Percentiles rank a stretch among this genome's conserved stretches.
Evolutionary conservation across 805 yeast genomes (phyloP).

Genomic region (Metschnikowia lachancei): DNA sequence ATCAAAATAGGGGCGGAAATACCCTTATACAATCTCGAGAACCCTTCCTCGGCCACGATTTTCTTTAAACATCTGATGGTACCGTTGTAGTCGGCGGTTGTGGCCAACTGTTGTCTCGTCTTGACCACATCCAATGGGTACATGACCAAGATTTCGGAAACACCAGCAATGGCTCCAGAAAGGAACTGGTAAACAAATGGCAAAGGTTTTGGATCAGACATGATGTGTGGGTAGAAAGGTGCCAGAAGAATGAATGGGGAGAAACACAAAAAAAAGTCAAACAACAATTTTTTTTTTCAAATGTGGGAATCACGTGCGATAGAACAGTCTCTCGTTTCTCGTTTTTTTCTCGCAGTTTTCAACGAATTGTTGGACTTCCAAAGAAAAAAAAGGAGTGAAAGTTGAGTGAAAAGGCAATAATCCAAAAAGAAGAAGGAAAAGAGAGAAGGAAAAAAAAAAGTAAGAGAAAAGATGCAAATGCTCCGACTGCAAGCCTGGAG

Average conservation of each 20-base stretch:
- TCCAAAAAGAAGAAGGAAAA: too few species aligned
- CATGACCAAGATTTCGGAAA: constrained; percentile 92
- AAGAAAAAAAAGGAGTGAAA: too few species aligned
- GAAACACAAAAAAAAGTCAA: background rate
- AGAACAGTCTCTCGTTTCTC: too few species aligned
- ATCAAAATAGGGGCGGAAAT: constrained; percentile 93
- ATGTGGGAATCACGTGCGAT: background rate
- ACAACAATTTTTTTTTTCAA: background rate
- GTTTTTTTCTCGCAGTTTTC: too few species aligned
- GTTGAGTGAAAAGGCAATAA: too few species aligned
- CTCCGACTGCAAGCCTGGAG: background rate
- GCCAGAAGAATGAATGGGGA: too few species aligned
- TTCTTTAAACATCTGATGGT: constrained; percentile 80
- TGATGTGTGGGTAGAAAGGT: constrained; percentile 4
- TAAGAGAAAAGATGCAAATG: background rate
- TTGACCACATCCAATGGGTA: constrained; percentile 96
- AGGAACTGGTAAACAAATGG: constrained; percentile 90
- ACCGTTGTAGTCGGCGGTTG: constrained; percentile 69
- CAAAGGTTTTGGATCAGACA: constrained; percentile 40
- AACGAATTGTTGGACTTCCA: too few species aligned
- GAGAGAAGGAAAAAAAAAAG: background rate
- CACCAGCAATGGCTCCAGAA: constrained; percentile 93
- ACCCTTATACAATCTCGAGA: constrained; percentile 82
- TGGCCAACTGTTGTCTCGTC: constrained; percentile 83
- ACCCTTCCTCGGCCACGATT: constrained; percentile 84